These are phyloP conservation scores for Lepidium africanum DNA, from an alignment of 345 rosid species.

Conservation along the genomic window DNA sequence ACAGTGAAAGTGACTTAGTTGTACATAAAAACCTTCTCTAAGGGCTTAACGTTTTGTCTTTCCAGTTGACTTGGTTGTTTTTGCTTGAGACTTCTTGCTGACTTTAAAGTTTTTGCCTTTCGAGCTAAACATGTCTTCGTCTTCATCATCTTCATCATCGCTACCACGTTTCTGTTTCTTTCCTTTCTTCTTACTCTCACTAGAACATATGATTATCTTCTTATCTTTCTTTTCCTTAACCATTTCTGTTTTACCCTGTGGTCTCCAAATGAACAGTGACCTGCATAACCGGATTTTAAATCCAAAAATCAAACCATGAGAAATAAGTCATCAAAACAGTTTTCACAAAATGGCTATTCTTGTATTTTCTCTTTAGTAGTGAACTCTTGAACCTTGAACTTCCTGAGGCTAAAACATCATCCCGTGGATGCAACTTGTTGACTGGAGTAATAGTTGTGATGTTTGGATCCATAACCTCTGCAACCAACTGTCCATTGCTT, in stretches of 20 bases:
- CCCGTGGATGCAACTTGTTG: conserved; percentile 88
- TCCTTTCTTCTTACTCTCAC: conserved; percentile 48
- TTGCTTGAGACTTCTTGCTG: conserved; percentile 30
- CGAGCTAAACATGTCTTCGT: conserved; percentile 37
- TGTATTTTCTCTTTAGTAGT: background rate
- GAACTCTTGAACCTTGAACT: conserved; percentile 65
- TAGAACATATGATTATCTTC: conserved; percentile 48
- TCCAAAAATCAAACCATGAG: background rate
- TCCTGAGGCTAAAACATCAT: conserved; percentile 89
- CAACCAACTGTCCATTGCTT: conserved; percentile 79
- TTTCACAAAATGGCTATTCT: background rate
- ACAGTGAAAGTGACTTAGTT: background rate
- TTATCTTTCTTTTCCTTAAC: conserved; percentile 47
- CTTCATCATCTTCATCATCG: conserved; percentile 54
- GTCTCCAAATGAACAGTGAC: conserved; percentile 92
- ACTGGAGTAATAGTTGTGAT: conserved; percentile 91
- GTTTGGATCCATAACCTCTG: conserved; percentile 94
- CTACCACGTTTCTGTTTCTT: conserved; percentile 37
- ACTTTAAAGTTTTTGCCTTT: conserved; percentile 48
- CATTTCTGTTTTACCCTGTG: conserved; percentile 44
- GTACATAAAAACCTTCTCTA: background rate
- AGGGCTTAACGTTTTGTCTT: conserved; percentile 31
- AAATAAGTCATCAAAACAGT: background rate
- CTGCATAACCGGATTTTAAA: conserved; percentile 25
- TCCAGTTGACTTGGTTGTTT: conserved; percentile 23